These are phyloP conservation scores for Alternaria sp. DNA, from an alignment of 2,329 filamentous ascomycete genomes.

Conservation along the genomic window DNA sequence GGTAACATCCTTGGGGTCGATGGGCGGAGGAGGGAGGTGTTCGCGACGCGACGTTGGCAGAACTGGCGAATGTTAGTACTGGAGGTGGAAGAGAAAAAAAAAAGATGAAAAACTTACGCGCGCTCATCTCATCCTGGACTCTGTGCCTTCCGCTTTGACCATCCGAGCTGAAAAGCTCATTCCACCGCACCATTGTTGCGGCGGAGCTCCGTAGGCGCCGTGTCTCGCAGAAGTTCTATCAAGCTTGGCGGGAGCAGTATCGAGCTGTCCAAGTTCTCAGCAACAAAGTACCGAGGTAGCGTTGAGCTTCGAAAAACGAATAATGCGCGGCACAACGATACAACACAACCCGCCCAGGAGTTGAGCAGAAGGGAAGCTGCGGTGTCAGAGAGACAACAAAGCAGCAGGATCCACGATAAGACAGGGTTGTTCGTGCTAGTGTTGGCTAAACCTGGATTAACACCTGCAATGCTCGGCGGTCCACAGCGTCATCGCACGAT, in stretches of 20 bases:
- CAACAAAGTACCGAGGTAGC: slow-evolving; percentile 1
- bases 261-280: background rate
- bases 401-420: slow-evolving; percentile 6
- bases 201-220: background rate
- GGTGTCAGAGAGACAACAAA: slow-evolving; percentile 7
- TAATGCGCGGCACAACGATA: background rate
- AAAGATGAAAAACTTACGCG: slow-evolving; percentile 39
- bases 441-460: slow-evolving; percentile 27
- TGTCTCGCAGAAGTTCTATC: slow-evolving; percentile 1
- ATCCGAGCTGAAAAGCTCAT: slow-evolving; percentile 47
- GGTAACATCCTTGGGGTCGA: slow-evolving; percentile 82
- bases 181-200: slow-evolving; percentile 51
- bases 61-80: slow-evolving; percentile 57
- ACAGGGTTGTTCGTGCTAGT: slow-evolving; percentile 10
- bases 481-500: slow-evolving; percentile 26
- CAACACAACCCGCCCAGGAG: background rate
- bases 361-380: background rate
- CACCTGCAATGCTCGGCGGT: slow-evolving; percentile 3
- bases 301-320: background rate
- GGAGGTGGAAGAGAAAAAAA: slow-evolving; percentile 2
- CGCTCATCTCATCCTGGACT: slow-evolving; percentile 54
- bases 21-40: slow-evolving; percentile 68
- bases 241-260: slow-evolving; percentile 2
- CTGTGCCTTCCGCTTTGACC: slow-evolving; percentile 50
- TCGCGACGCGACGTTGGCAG: slow-evolving; percentile 69